phyloP scores from a whole-genome alignment of 2,329 filamentous ascomycete genomes.

The Aspergillus fumigatiaffinis region DNA sequence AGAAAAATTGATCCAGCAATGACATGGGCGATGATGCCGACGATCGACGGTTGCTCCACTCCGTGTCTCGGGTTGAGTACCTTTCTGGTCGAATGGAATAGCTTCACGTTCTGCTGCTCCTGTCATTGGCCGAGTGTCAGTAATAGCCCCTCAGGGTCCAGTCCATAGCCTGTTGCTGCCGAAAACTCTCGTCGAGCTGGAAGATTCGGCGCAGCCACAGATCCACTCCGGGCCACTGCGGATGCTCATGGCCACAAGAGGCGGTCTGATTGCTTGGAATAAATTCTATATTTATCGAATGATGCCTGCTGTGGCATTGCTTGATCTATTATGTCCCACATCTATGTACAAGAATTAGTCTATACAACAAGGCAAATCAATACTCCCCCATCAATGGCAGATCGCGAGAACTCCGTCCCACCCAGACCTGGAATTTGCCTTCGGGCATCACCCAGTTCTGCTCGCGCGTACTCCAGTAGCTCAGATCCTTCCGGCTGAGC shows the following conservation, averaged over 20 bases:
- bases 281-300: too few relatives aligned
- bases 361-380: slow-evolving; percentile 6
- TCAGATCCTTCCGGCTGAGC: slow-evolving; percentile 65
- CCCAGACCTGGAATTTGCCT: slow-evolving; percentile 31
- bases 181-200: not conserved
- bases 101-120: not conserved
- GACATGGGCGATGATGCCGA: not conserved
- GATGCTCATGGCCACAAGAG: not conserved
- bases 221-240: not conserved
- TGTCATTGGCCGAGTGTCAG: not conserved
- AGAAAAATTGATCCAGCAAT: not conserved
- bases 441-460: slow-evolving; percentile 68
- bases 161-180: not conserved
- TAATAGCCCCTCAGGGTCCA: not conserved
- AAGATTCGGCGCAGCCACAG: not conserved
- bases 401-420: slow-evolving; percentile 35
- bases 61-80: not conserved
- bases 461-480: slow-evolving; percentile 64
- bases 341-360: not conserved
- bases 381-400: slow-evolving; percentile 28
- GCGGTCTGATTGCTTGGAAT: not conserved
- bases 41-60: not conserved
- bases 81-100: not conserved
- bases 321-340: not conserved
- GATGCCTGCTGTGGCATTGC: not conserved